Evolutionary conservation across 768 basidiomycete genomes (phyloP), one percentile per base, ranked within the genome.

Genomic region (Lactarius vividus): DNA sequence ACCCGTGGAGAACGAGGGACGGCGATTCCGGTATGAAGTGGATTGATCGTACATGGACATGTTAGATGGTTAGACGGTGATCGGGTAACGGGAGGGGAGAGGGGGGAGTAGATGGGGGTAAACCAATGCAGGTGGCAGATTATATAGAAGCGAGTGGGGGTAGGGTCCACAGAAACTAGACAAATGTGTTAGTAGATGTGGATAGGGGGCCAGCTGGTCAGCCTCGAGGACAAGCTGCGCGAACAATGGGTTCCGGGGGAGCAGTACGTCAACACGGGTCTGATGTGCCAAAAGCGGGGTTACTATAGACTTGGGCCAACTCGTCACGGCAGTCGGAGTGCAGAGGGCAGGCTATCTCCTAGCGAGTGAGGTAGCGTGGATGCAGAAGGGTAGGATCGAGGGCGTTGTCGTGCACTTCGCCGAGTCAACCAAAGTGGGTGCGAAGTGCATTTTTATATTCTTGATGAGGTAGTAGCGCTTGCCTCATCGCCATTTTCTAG

Each of bases 211-310:
- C 61, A 57, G 40, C 54, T 68, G 59, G 28, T 29, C 59, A 46
- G 68, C 68, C 68, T 69, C 65, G 68, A 69, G 67, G 67, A 65
- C 31, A n/a, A 26, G 56, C 33, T 18, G 49, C 61, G 31, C 39
- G 60, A 20, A 33, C 26, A 59, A 58, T 44, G 52, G 57, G 61
- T 54, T 66, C 42, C 61, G 49, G 67, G 67, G 37, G 67, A 18
- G 9, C 10, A 20, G 29, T 59, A 67, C 68, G 68, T 66, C 61
- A 67, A 62, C 57, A 61, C 57, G 65, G 64, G 44, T 13, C 54
- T 39, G 56, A 52, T 37, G 67, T 40, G 28, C 65, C 57, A 58
- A 56, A 69, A 67, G 23, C 28, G 57, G 59, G 49, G 60, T 62
- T 55, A n/a, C n/a, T n/a, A n/a, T n/a, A 68, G 56, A 40, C 54